phyloP scores from a whole-genome alignment of 2,329 filamentous ascomycete genomes.

The Sporothrix humicola region DNA sequence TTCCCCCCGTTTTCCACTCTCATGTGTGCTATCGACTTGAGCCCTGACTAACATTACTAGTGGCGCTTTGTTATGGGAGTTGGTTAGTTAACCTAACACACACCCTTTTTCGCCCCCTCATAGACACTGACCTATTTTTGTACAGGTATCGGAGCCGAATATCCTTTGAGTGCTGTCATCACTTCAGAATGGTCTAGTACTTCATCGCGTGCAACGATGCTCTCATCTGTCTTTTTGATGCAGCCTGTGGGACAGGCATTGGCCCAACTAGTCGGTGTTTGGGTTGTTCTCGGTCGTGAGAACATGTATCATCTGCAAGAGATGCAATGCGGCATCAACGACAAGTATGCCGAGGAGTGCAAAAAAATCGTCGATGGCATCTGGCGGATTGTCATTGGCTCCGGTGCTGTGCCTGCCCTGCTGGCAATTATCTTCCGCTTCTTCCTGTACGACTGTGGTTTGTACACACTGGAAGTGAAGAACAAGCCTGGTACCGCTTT shows the following conservation, averaged over 20 bases:
- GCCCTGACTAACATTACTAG: slow-evolving; percentile 38
- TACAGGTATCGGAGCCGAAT: slow-evolving; percentile 68
- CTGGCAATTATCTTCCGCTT: slow-evolving; percentile 70
- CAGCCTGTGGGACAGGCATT: slow-evolving; percentile 71
- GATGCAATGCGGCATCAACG: slow-evolving; percentile 57
- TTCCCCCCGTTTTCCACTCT: background rate
- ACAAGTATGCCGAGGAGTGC: slow-evolving; percentile 53
- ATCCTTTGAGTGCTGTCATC: slow-evolving; percentile 70
- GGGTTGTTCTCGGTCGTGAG: slow-evolving; percentile 56
- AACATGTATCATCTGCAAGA: slow-evolving; percentile 50
- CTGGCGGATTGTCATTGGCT: slow-evolving; percentile 71
- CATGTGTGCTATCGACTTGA: background rate
- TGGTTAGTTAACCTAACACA: slow-evolving; percentile 40
- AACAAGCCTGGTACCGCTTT: slow-evolving; percentile 64
- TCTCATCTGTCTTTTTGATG: slow-evolving; percentile 72
- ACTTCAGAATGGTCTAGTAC: slow-evolving; percentile 69
- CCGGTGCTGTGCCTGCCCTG: slow-evolving; percentile 67
- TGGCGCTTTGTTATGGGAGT: slow-evolving; percentile 63
- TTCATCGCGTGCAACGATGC: slow-evolving; percentile 69
- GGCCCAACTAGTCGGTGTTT: slow-evolving; percentile 66
- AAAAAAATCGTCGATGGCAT: slow-evolving; percentile 61
- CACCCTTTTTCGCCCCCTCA: background rate
- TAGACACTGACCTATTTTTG: background rate
- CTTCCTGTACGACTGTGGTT: slow-evolving; percentile 68
- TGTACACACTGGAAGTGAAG: slow-evolving; percentile 69